A percentile compares a stretch with the other conserved stretches of the same genome.
phyloP scores from a whole-genome alignment of 2,329 filamentous ascomycete genomes.

The Colletotrichum sp. region DNA sequence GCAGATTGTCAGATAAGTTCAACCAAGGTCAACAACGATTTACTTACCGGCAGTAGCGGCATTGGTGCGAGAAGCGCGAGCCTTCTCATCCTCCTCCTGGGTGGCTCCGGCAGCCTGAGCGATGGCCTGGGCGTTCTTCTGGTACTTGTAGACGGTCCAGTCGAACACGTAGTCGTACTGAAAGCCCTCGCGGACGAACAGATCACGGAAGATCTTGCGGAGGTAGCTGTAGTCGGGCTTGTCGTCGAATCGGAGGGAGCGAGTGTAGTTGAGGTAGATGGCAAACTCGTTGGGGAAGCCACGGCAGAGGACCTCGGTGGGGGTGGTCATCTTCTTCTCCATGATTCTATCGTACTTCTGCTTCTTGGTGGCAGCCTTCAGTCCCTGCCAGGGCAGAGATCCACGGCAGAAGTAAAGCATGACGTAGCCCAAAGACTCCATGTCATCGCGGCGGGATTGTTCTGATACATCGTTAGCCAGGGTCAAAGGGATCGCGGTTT shows the following conservation, averaged over 20 bases:
- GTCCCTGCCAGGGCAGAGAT: constrained; percentile 96
- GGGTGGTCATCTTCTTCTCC: constrained; percentile 99
- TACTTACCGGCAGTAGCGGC: constrained; percentile 68
- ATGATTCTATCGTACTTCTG: constrained; percentile 99
- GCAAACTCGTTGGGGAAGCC: constrained; percentile 99
- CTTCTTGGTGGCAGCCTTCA: constrained; percentile 99
- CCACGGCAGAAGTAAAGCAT: constrained; percentile 99
- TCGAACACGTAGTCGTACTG: constrained; percentile 99
- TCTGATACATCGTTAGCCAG: constrained; percentile 57
- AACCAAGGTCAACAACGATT: constrained; percentile 60
- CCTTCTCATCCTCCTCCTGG: constrained; percentile 79
- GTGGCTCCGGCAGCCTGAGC: constrained; percentile 72
- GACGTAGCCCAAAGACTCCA: constrained; percentile 98
- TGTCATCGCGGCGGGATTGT: constrained; percentile 98
- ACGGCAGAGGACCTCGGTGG: constrained; percentile 97
- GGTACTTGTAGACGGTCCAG: constrained; percentile 99
- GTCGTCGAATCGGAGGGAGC: constrained; percentile 97
- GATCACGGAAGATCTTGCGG: constrained; percentile 99
- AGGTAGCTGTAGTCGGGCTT: constrained; percentile 99
- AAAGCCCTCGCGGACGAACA: constrained; percentile 98
- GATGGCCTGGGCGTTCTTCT: constrained; percentile 93
- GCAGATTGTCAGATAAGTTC: constrained; percentile 74
- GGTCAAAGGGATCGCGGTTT: background rate
- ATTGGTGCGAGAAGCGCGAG: constrained; percentile 69
- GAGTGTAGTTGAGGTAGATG: constrained; percentile 99